These are phyloP conservation scores for Leccinum pachyderme DNA, from an alignment of 1,284 basidiomycete genomes.

Conservation along the genomic window DNA sequence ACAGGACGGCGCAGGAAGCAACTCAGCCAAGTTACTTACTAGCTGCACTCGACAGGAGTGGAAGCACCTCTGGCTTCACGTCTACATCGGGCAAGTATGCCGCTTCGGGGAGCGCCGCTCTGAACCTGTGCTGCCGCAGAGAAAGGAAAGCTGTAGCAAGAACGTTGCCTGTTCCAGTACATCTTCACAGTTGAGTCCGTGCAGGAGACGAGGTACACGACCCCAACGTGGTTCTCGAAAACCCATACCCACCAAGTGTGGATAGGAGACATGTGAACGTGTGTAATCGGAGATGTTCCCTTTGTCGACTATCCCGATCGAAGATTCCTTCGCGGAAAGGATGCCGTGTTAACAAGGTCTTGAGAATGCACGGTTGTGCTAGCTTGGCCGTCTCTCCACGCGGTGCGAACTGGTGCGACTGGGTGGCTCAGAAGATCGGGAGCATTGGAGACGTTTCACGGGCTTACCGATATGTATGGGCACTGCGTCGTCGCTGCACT, in stretches of 20 bases:
- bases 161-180: conserved; percentile 17
- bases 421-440: conserved; percentile 1
- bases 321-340: conserved; percentile 11
- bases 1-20: conserved; percentile 9
- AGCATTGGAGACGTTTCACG: background rate
- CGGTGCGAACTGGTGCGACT: conserved; percentile 13
- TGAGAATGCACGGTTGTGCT: background rate
- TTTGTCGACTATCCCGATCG: conserved; percentile 25
- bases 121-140: conserved; percentile 13
- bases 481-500: background rate
- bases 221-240: conserved; percentile 31
- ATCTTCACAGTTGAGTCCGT: conserved; percentile 12
- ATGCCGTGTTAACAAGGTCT: background rate
- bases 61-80: conserved; percentile 20
- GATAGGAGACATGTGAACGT: conserved; percentile 35
- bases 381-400: background rate
- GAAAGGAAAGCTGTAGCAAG: conserved; percentile 5
- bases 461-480: background rate
- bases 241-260: conserved; percentile 57
- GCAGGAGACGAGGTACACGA: conserved; percentile 11
- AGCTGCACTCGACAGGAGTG: conserved; percentile 19
- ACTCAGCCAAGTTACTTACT: background rate
- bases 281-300: conserved; percentile 36
- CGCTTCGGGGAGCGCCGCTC: conserved; percentile 11
- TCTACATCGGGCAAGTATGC: conserved; percentile 15